A percentile compares a stretch with the other conserved stretches of the same genome.
Conservation (phyloP, 805 yeast species). For the Candida ortonii region DNA sequence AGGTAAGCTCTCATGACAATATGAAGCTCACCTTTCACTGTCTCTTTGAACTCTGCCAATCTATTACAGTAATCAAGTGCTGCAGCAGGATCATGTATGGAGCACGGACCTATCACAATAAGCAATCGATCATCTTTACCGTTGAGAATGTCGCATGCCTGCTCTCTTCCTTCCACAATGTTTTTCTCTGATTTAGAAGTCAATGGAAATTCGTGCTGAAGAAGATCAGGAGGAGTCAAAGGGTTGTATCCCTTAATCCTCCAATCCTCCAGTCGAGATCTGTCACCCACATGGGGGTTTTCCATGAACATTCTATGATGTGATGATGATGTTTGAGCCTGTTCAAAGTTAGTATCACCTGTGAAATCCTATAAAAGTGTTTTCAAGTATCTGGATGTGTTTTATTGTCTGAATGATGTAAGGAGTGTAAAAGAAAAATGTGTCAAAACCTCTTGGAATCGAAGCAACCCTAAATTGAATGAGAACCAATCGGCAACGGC, state of each 20-base stretch:
- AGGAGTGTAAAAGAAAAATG: too few relatives aligned
- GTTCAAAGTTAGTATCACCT: conserved; percentile 6
- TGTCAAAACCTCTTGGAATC: too few relatives aligned
- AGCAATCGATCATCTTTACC: conserved; percentile 86
- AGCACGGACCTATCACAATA: conserved; percentile 94
- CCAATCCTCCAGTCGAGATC: conserved; percentile 73
- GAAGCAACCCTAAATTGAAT: too few relatives aligned
- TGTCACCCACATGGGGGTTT: conserved; percentile 82
- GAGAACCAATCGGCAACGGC: too few relatives aligned
- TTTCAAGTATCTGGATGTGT: too few relatives aligned
- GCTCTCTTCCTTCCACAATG: conserved; percentile 74
- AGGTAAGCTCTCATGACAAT: conserved; percentile 97
- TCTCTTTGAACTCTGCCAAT: conserved; percentile 55
- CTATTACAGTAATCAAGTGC: conserved; percentile 84
- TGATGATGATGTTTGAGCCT: conserved; percentile 23
- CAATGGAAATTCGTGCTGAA: conserved; percentile 82
- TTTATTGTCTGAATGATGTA: too few relatives aligned
- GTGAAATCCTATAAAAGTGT: too few relatives aligned
- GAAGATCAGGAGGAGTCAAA: conserved; percentile 87
- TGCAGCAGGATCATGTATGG: conserved; percentile 90
- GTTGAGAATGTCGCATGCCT: conserved; percentile 65
- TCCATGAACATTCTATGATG: conserved; percentile 68
- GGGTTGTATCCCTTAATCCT: conserved; percentile 90
- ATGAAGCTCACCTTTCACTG: conserved; percentile 69
- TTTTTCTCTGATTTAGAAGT: conserved; percentile 55